A percentile compares a stretch with the other conserved stretches of the same genome.
These are phyloP conservation scores for Diaporthe vaccinii DNA, from an alignment of 2,329 filamentous ascomycete species.

Conservation along the genomic window DNA sequence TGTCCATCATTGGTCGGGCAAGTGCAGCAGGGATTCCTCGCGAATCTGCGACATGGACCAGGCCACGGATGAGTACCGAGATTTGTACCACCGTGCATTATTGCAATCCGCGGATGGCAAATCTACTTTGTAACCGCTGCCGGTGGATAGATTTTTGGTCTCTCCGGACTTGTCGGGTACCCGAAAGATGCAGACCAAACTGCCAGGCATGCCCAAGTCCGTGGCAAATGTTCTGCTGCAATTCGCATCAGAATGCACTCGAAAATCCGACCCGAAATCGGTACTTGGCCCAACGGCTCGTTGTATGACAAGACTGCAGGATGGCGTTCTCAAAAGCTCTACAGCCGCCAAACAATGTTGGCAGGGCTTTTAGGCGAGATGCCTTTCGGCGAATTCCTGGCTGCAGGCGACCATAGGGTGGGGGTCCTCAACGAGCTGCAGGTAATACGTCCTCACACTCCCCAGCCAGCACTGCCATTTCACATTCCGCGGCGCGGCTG, in stretches of 20 bases:
- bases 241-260: not conserved
- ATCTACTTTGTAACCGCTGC: not conserved
- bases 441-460: not conserved
- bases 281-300: slow-evolving; percentile 21
- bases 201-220: not conserved
- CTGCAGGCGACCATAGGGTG: slow-evolving; percentile 29
- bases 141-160: not conserved
- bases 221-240: not conserved
- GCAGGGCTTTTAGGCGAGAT: slow-evolving; percentile 38
- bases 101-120: slow-evolving; percentile 8
- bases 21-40: slow-evolving; percentile 39
- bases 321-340: slow-evolving; percentile 29
- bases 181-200: not conserved
- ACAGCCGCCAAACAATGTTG: slow-evolving; percentile 32
- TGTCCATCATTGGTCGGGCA: slow-evolving; percentile 27
- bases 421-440: not conserved
- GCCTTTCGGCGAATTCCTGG: slow-evolving; percentile 36
- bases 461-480: not conserved
- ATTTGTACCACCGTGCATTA: slow-evolving; percentile 39
- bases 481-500: slow-evolving; percentile 15
- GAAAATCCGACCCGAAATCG: not conserved
- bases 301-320: slow-evolving; percentile 20
- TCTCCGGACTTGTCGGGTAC: not conserved
- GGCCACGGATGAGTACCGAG: slow-evolving; percentile 41
- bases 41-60: slow-evolving; percentile 42